Percentiles rank a stretch among this genome's conserved stretches.
Conservation (phyloP, 2,329 filamentous ascomycete genomes). For the Scytalidium lignicola region DNA sequence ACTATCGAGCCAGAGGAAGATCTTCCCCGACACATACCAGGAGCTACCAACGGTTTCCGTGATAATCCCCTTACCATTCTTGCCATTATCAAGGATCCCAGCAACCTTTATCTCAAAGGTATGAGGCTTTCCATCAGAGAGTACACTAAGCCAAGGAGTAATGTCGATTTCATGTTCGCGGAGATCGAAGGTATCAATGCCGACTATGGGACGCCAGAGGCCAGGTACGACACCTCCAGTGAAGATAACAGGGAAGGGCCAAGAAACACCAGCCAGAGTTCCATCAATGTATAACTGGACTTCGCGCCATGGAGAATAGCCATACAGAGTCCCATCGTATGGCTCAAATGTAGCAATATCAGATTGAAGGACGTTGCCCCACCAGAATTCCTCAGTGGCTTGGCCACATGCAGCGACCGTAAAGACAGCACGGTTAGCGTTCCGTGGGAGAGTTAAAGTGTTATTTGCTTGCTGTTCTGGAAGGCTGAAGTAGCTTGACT, state of each 20-base stretch:
- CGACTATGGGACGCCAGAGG: constrained; percentile 73
- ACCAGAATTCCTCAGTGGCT: constrained; percentile 78
- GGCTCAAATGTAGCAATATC: constrained; percentile 53
- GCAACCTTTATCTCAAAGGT: constrained; percentile 63
- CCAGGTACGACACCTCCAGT: constrained; percentile 74
- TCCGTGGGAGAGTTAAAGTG: constrained; percentile 57
- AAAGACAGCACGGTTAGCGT: constrained; percentile 65
- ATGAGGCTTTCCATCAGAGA: constrained; percentile 62
- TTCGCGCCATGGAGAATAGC: constrained; percentile 71
- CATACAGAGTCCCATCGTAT: constrained; percentile 53
- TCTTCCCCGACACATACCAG: constrained; percentile 74
- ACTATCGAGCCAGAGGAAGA: constrained; percentile 70
- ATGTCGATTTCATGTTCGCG: constrained; percentile 79
- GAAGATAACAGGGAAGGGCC: constrained; percentile 80
- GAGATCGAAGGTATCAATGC: constrained; percentile 74
- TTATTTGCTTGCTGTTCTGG: constrained; percentile 58
- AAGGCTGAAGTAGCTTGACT: constrained; percentile 62
- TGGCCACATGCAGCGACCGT: constrained; percentile 76
- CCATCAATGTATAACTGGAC: constrained; percentile 73
- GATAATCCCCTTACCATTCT: constrained; percentile 35
- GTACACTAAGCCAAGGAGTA: constrained; percentile 65
- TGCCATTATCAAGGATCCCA: constrained; percentile 54
- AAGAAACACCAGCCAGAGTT: constrained; percentile 65
- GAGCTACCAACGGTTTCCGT: constrained; percentile 54
- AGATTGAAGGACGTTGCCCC: constrained; percentile 66